These are phyloP conservation scores for Microdochium trichocladiopsis DNA, from an alignment of 2,329 filamentous ascomycete genomes.

Conservation along the genomic window DNA sequence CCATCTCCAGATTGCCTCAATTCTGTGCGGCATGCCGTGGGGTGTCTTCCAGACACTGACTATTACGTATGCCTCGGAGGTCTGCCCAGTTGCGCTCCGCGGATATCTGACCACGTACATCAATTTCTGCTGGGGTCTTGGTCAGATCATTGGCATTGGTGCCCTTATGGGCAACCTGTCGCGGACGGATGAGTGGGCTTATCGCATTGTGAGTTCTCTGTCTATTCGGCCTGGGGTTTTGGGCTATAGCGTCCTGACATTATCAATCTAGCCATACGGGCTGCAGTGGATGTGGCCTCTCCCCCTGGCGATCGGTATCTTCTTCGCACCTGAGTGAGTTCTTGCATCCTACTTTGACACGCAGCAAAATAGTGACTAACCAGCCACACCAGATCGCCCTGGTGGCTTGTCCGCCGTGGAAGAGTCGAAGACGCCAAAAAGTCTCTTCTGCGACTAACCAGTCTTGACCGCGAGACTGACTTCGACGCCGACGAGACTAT, in stretches of 20 bases:
- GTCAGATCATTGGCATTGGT: constrained; percentile 67
- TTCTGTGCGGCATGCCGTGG: constrained; percentile 57
- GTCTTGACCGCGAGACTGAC: constrained; percentile 53
- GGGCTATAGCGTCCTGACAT: constrained; percentile 10
- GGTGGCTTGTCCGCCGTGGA: constrained; percentile 69
- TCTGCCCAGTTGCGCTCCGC: constrained; percentile 65
- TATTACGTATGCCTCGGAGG: constrained; percentile 63
- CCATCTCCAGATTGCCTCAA: constrained; percentile 52
- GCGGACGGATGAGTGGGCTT: constrained; percentile 61
- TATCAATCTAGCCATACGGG: constrained; percentile 46
- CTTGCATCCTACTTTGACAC: background rate
- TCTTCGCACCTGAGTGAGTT: constrained; percentile 52
- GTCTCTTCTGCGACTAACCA: constrained; percentile 59
- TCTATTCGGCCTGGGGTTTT: background rate
- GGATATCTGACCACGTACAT: constrained; percentile 65
- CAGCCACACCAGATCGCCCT: constrained; percentile 52
- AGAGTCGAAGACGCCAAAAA: constrained; percentile 58
- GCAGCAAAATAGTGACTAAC: background rate
- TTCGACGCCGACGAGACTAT: constrained; percentile 81
- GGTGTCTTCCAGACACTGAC: constrained; percentile 52
- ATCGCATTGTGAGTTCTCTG: constrained; percentile 33
- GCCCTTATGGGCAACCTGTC: constrained; percentile 63
- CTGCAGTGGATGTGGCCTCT: constrained; percentile 75
- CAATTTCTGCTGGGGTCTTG: constrained; percentile 73
- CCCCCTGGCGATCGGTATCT: constrained; percentile 58